These are phyloP conservation scores for Arxiozyma heterogenica DNA, from an alignment of 1,139 yeast genomes.

Conservation along the genomic window DNA sequence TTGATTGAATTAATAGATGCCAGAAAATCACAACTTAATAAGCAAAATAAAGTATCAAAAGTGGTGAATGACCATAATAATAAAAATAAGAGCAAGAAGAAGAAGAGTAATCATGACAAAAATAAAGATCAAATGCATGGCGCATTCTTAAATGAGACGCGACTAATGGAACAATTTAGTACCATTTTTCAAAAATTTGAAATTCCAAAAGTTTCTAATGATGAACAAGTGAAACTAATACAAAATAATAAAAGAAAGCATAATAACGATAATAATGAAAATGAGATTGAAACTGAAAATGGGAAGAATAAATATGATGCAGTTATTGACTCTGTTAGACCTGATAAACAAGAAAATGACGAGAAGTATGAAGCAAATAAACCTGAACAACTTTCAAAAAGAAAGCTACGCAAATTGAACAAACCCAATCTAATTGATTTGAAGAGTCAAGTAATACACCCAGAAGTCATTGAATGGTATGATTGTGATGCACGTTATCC, in stretches of 20 bases:
- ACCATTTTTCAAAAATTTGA: slow-evolving; percentile 6
- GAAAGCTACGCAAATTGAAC: slow-evolving; percentile 42
- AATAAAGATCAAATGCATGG: neutral
- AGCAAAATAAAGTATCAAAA: too few relatives aligned
- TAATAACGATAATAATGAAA: neutral
- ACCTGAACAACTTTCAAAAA: slow-evolving; percentile 19
- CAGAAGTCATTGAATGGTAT: slow-evolving; percentile 76
- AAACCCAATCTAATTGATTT: slow-evolving; percentile 62
- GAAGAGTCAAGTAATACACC: slow-evolving; percentile 49
- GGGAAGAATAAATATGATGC: neutral
- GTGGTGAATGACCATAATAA: neutral
- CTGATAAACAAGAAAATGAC: neutral
- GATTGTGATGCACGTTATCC: slow-evolving; percentile 87
- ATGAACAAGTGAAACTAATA: neutral
- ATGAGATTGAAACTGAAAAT: neutral
- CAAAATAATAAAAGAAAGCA: neutral
- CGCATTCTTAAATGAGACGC: neutral
- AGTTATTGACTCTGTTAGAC: neutral
- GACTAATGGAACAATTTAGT: slow-evolving; percentile 3
- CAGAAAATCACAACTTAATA: neutral
- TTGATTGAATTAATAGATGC: neutral
- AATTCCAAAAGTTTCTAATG: neutral
- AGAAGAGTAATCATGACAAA: too few relatives aligned
- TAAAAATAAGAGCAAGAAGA: neutral
- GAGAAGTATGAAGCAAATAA: neutral